phyloP scores from a whole-genome alignment of 1,284 basidiomycete genomes.

The Apiotrichum sp. region DNA sequence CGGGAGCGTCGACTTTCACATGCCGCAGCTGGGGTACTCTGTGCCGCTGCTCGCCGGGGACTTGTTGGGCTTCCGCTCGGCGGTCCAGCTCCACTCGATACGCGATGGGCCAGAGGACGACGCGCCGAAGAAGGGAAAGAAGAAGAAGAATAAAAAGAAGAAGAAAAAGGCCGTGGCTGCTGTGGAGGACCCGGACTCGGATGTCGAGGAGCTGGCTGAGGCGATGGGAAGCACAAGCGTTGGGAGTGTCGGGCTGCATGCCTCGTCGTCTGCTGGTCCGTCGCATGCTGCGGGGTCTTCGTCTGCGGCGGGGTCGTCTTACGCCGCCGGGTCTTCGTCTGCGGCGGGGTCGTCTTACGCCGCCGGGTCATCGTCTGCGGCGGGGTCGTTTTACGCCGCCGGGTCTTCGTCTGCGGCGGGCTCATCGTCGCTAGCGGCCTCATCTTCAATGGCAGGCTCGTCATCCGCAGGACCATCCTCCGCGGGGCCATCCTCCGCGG shows the following conservation, averaged over 20 bases:
- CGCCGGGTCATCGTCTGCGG: neutral
- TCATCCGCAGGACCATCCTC: no score
- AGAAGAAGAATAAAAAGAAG: slow-evolving; percentile 5
- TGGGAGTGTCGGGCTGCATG: neutral
- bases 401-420: neutral
- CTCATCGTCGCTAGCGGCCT: neutral
- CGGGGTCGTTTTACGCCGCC: neutral
- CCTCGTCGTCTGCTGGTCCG: neutral
- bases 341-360: no score
- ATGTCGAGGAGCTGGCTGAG: neutral
- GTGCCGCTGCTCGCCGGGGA: neutral
- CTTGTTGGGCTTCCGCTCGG: neutral
- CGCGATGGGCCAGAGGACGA: neutral
- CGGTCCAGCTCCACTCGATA: neutral
- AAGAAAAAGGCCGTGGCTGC: neutral
- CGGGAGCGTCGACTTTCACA: neutral
- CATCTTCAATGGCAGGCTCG: neutral
- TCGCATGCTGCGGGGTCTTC: neutral
- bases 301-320: neutral
- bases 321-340: neutral
- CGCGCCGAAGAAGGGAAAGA: slow-evolving; percentile 1
- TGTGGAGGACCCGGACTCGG: neutral
- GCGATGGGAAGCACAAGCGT: neutral
- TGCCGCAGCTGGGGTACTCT: neutral
- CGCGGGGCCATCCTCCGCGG: neutral